Conservation (phyloP, 441 rosid genomes). For the Populus trichocarpa region DNA sequence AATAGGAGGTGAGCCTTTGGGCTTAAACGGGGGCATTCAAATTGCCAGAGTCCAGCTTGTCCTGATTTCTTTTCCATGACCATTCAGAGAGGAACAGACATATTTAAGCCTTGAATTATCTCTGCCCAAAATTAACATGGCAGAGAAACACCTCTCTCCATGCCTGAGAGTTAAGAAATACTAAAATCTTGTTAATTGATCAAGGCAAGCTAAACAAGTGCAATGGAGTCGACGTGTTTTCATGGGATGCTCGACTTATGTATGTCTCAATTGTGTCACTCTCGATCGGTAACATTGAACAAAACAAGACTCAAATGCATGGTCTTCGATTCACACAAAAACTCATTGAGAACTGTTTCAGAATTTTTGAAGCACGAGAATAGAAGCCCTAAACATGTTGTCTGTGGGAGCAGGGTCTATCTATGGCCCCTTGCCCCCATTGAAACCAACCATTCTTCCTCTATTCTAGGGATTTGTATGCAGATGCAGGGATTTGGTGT, state of each 20-base stretch:
- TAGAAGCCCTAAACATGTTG: neutral
- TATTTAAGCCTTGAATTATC: too few species aligned
- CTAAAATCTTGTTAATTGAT: too few species aligned
- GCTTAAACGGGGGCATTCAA: too few species aligned
- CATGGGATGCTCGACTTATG: neutral
- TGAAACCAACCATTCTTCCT: constrained; percentile 15
- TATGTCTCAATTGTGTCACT: neutral
- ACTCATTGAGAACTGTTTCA: neutral
- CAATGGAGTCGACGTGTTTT: neutral
- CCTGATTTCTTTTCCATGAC: too few species aligned
- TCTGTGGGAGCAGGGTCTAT: constrained; percentile 5
- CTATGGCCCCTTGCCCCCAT: neutral
- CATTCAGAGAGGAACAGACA: too few species aligned
- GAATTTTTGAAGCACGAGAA: constrained; percentile 19
- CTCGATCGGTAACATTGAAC: neutral
- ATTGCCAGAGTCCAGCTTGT: too few species aligned
- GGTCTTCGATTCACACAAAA: neutral
- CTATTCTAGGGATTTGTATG: constrained; percentile 16
- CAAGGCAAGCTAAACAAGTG: too few species aligned
- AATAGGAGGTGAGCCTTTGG: too few species aligned
- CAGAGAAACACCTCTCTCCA: too few species aligned
- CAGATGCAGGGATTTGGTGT: constrained; percentile 15
- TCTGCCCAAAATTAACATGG: too few species aligned
- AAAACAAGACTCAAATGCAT: neutral
- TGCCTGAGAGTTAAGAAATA: too few species aligned